Conservation (phyloP, 169 alveolate genomes). For the Eimeria falciformis region DNA sequence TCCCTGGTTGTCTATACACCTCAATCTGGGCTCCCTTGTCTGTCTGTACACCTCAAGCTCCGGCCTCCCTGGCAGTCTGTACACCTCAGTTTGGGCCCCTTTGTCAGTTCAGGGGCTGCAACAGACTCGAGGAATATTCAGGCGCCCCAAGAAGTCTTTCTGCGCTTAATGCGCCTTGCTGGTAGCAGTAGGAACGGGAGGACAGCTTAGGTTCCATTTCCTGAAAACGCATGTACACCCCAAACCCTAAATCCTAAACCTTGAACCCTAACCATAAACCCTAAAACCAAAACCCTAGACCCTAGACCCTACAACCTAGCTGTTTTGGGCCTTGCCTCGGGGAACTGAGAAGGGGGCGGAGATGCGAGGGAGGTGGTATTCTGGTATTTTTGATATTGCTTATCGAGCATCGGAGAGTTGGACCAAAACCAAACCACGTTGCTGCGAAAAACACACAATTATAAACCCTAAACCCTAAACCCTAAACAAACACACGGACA, state of each 20-base stretch:
- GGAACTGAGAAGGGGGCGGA: background rate
- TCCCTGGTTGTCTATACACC: too few species aligned
- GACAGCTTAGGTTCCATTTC: background rate
- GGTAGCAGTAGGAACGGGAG: background rate
- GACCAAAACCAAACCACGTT: conserved; percentile 15
- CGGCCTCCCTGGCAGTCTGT: too few species aligned
- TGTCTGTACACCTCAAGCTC: background rate
- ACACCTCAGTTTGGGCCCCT: too few species aligned
- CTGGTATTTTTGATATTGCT: background rate
- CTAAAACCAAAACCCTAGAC: background rate
- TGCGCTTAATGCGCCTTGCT: background rate
- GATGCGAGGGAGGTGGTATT: background rate
- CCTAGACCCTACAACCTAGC: background rate
- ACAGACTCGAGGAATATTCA: background rate
- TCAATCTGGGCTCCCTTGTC: background rate
- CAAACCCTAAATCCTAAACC: conserved; percentile 7
- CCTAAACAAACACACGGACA: background rate
- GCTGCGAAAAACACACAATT: background rate
- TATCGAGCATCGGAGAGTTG: conserved; percentile 16
- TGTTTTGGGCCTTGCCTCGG: conserved; percentile 12
- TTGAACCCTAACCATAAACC: background rate
- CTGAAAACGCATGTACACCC: background rate
- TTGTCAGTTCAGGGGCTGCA: background rate
- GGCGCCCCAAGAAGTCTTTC: conserved; percentile 20
- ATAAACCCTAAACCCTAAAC: conserved; percentile 1